Evolutionary conservation across 768 basidiomycete species (phyloP), one percentile per base, ranked within the genome.

Genomic region (Suillus subaureus): DNA sequence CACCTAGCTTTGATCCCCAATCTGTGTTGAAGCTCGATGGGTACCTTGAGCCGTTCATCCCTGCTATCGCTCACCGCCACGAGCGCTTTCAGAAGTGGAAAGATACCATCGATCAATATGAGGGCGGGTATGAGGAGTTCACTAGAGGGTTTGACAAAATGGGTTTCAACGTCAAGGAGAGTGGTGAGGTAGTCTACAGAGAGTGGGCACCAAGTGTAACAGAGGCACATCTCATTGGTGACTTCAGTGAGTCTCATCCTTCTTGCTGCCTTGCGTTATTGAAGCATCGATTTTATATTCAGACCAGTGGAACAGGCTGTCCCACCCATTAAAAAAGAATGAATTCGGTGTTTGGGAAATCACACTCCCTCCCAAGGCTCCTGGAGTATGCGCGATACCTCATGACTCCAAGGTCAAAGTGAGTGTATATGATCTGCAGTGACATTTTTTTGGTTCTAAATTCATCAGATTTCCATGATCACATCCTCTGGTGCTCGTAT

Each of bases 331-430:
- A 95, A 88, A 79, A 67, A 93, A 87, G 80, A 82, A 95, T 72
- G 72, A 86, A 15, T 99, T 86, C 74, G 97, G 97, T 47, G 85
- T 97, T 23, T 99, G 94, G 92, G 92, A 94, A 76, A 88, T 95
- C 61, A 84, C 80, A 40, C 66, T 99, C 3, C 90, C 92, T 28
- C 86, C 95, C 16, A 80, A 81, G 21, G 76, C 84, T 62, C 78
- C 84, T 6, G 95, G 94, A 6, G 80, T 83, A 55, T 91, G 91
- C 72, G 90, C 90, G 18, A 97, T 99, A 70, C 89, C 91, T 26
- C 97, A 99, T 77, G 94, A 98, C 77, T 91, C 93, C 57, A 99
- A 97, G 81, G 69, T 99, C 75, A 99, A 99, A 84, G 96, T 91
- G 64, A 62, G 81, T 67, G 28, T 26, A 35, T 56, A 7, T 35